Evolutionary conservation across 2,329 filamentous ascomycete species (phyloP), one percentile per base, ranked within the genome.

Genomic region (Nigrospora sphaerica): DNA sequence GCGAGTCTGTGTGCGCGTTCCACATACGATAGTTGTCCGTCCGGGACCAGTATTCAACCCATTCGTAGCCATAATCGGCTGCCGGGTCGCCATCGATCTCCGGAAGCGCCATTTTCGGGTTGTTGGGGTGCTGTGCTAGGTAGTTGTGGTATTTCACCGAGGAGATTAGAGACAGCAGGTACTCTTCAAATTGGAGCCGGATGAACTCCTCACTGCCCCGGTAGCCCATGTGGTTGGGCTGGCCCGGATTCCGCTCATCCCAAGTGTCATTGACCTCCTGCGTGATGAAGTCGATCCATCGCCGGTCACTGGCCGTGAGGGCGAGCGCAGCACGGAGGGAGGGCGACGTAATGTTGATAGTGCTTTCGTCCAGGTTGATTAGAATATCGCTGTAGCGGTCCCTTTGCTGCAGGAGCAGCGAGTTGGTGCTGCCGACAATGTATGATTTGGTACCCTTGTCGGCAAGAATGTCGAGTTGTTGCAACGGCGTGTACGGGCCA

Each of bases 151-250:
- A 97, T 63, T 96, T 96, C 55, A 91, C 86, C 0, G 88, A 83
- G 0, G 91, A 88, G 38, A 97, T 80, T 51, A 98, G 77, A 0
- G 90, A 88, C 19, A 97, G 77, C 6, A 98, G 78, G 61, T 98
- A 98, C 59, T 96, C 91, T 67, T 98, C 93, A 52, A 98, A 98
- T 59, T 97, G 92, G 36, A 96, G 80, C 31, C 93, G 82, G 57
- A 98, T 98, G 60, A 96, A 96, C 62, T 97, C 93, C 68, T 98
- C 93, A 52, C 90, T 96, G 31, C 93, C 93, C 34, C 89, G 83
- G 60, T 96, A 98, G 31, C 91, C 91, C 73, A 96, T 85, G 2
- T 89, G 95, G 59, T 90, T 96, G n/a, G 93, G 93, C 41, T 88
- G 78, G 51, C 82, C 81, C 0, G 93, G 93, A 59, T 97, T 92